Base-by-base conservation (phyloP, 1,139 yeast species). In the Scheffersomyces insectosa region DNA sequence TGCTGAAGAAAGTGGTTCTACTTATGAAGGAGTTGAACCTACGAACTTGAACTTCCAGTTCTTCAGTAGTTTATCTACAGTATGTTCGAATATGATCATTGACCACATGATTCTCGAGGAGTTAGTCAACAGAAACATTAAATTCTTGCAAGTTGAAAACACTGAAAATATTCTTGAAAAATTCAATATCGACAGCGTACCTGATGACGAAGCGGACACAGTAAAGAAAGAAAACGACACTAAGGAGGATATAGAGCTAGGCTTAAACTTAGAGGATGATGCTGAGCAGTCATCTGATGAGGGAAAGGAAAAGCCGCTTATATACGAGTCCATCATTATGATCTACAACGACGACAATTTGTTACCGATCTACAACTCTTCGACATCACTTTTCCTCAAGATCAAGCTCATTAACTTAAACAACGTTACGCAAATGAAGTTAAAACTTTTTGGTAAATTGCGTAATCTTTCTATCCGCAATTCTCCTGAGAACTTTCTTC, bases 31-130 rank as follows among this genome's bases (percentile, higher is more conserved):
- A 51, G 46, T 40, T 8, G 46, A 42, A 7, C 37, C 45, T 20
- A 14, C 39, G 29, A 34, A 60, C 47, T 55, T 75, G 56, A 68
- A 76, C 27, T 82, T 81, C 54, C 68, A 68, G 38, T 79, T 76
- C 47, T 76, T 84, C 45, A 65, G 70, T 41, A 62, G 68, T 2
- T 62, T 85, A 36, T 73, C 84, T 11, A 75, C 72, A 30, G 56
- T 73, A 10, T 77, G 86, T 28, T 75, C 85, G 3, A 82, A 83
- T 44, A 76, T 75, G 64, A 77, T 85, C 41, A 75, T 84, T 41
- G 80, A 82, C 46, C 85, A 84, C 50, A 72, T 84, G 70, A 72
- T 85, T 5, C 69, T 81, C 13, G 84, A 80, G 51, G 89, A 86
- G 45, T 68, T 85, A 46, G 72, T 70, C 29, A 54, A 53, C 12